Conservation (phyloP, 768 basidiomycete species). For the Suillus plorans region DNA sequence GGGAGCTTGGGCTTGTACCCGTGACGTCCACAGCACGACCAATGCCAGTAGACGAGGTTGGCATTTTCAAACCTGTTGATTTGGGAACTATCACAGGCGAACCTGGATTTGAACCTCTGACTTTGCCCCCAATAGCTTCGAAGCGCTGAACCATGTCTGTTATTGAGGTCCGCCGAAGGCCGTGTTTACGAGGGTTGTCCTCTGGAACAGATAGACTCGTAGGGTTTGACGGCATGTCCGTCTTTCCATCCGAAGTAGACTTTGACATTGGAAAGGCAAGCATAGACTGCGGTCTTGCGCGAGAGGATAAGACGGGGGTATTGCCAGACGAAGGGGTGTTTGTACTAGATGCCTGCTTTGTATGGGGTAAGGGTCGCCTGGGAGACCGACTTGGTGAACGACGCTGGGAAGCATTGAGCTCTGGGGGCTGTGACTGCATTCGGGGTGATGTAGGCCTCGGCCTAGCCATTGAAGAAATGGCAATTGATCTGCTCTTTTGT, state of each 20-base stretch:
- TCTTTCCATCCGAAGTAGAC: constrained; percentile 40
- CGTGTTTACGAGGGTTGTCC: constrained; percentile 40
- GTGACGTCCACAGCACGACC: constrained; percentile 21
- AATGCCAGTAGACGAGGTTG: constrained; percentile 12
- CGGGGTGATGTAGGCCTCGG: constrained; percentile 23
- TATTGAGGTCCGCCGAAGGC: constrained; percentile 68
- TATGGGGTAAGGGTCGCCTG: constrained; percentile 27
- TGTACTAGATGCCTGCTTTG: constrained; percentile 30
- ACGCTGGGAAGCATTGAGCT: constrained; percentile 8
- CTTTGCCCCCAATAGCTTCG: constrained; percentile 58
- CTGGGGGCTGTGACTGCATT: constrained; percentile 18
- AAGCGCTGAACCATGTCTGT: constrained; percentile 84
- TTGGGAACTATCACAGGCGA: constrained; percentile 32
- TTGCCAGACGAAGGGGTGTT: constrained; percentile 21
- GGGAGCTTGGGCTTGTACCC: constrained; percentile 22
- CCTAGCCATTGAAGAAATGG: constrained; percentile 18
- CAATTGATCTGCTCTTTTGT: constrained; percentile 21
- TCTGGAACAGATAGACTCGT: constrained; percentile 47
- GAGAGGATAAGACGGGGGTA: constrained; percentile 35
- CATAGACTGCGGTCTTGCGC: constrained; percentile 81
- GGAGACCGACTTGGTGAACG: constrained; percentile 32
- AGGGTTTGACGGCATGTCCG: constrained; percentile 27
- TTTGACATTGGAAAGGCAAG: constrained; percentile 58
- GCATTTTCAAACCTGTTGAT: constrained; percentile 25
- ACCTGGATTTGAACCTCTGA: constrained; percentile 30